Base-by-base conservation (phyloP, 768 basidiomycete species). In the Tephrocybe rancida region DNA sequence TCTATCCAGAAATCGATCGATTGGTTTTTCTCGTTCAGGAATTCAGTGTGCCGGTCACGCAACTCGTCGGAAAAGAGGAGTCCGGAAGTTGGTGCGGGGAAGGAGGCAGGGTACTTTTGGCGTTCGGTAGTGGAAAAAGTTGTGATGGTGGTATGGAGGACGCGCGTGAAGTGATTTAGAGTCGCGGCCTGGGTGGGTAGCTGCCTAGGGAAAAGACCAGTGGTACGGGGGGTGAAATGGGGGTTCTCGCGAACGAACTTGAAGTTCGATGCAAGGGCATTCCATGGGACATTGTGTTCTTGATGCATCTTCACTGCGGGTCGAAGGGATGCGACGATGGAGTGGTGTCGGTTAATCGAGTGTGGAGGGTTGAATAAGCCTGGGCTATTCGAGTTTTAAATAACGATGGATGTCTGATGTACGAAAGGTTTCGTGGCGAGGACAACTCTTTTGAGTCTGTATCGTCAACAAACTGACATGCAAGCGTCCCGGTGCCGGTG, bases 261-360 rank as follows among this genome's bases (percentile, higher is more conserved):
- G 25, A 46, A 42, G 34, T 57, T n/a, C 9, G 45, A 59, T 5
- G 71, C 59, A 14, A 75, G 55, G 1, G 64, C 50, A 27, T 67
- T 59, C 74, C 76, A 74, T 1, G 74, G 70, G 21, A 75, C 70
- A 37, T 70, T 73, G 48, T 75, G 74, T 27, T 69, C 65, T 65
- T 74, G 74, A 49, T 75, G 73, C 76, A 75, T 75, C 30, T 13
- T n/a, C n/a, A n/a, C n/a, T n/a, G n/a, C n/a, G n/a, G n/a, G n/a
- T n/a, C n/a, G n/a, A n/a, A n/a, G n/a, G n/a, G n/a, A n/a, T n/a
- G n/a, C n/a, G n/a, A n/a, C n/a, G n/a, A n/a, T n/a, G n/a, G n/a
- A n/a, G n/a, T n/a, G n/a, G n/a, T n/a, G n/a, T n/a, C n/a, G n/a
- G n/a, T n/a, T n/a, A n/a, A n/a, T n/a, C n/a, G n/a, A n/a, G n/a